phyloP scores from a whole-genome alignment of 495 filamentous ascomycete genomes.

The Amniculicola lignicola region DNA sequence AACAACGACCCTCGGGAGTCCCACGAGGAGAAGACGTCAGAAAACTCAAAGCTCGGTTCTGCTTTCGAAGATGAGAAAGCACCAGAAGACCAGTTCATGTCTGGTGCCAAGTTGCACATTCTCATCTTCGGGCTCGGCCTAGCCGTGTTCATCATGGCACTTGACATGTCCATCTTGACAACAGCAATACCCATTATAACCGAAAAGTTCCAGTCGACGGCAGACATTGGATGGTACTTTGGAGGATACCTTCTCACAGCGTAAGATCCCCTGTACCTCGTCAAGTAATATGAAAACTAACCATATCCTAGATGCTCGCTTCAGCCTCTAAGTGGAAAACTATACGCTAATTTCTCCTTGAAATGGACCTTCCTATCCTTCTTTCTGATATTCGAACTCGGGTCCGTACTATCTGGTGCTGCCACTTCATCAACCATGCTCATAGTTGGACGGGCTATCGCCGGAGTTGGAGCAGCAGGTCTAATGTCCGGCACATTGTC shows the following conservation, averaged over 20 bases:
- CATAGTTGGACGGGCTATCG: slow-evolving; percentile 80
- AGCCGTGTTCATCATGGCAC: slow-evolving; percentile 20
- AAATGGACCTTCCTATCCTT: slow-evolving; percentile 57
- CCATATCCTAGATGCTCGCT: slow-evolving; percentile 8
- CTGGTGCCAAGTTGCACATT: slow-evolving; percentile 15
- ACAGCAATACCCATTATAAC: slow-evolving; percentile 78
- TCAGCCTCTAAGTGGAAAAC: slow-evolving; percentile 19
- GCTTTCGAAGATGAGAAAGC: slow-evolving; percentile 3
- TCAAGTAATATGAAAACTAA: background rate
- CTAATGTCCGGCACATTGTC: slow-evolving; percentile 80
- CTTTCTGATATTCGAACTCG: slow-evolving; percentile 78
- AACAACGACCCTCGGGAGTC: too few species aligned
- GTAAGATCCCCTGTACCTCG: background rate
- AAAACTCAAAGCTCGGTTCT: too few species aligned
- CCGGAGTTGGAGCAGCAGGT: slow-evolving; percentile 78
- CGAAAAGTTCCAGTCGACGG: slow-evolving; percentile 67
- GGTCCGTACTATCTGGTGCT: slow-evolving; percentile 72
- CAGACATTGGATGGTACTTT: slow-evolving; percentile 75
- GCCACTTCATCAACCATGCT: slow-evolving; percentile 71
- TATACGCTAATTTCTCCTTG: slow-evolving; percentile 24
- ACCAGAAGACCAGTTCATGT: slow-evolving; percentile 16
- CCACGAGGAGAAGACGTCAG: too few species aligned
- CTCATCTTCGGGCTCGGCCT: slow-evolving; percentile 19
- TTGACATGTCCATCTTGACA: slow-evolving; percentile 19
- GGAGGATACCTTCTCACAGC: slow-evolving; percentile 15